Evolutionary conservation across 2,329 filamentous ascomycete genomes (phyloP), one percentile per base, ranked within the genome.

Genomic region (Zarea fungicola): DNA sequence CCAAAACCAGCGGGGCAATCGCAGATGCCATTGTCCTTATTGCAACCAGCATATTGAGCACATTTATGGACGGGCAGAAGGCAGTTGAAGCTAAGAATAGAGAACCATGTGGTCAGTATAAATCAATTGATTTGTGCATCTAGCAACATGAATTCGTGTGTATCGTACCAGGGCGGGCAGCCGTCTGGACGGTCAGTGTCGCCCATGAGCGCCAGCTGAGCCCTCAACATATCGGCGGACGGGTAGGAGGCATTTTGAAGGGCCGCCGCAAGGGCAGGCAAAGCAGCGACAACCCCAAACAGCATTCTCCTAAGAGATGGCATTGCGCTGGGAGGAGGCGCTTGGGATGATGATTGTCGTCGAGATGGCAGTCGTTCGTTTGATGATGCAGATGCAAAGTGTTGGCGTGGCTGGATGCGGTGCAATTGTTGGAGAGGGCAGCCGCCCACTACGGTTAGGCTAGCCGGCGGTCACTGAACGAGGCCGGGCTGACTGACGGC

Each of bases 31-130:
- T 89, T 95, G 62, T 83, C 90, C 61, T 85, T 82, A 66, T 93
- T 95, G 68, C 93, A 99, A 28, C 83, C 77, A 29, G 90, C 87
- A 65, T 87, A 99, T 70, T 99, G 93, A 54, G 88, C 83, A 67
- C 93, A 99, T 54, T 83, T 84, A 66, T 96, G 95, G 54, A 88
- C 89, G 23, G 93, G 91, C 14, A 99, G 80, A 51, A 96, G 87
- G 72, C 93, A 99, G 79, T 99, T 97, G 78, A 99, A 99, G 74
- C 93, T 92, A 56, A 59, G 9, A 6, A 32, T n/a, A n/a, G 31
- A 19, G 7, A 14, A 37, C 22, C 10, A 13, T 28, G 5, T 5
- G 16, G 48, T 36, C 14, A 28, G 18, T 4, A 3, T 11, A 13
- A 21, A 2, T 18, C 4, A 36, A n/a, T 21, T 21, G 28, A 10